Evolutionary conservation across 768 basidiomycete species (phyloP).

Genomic region (Gyrodon lividus): DNA sequence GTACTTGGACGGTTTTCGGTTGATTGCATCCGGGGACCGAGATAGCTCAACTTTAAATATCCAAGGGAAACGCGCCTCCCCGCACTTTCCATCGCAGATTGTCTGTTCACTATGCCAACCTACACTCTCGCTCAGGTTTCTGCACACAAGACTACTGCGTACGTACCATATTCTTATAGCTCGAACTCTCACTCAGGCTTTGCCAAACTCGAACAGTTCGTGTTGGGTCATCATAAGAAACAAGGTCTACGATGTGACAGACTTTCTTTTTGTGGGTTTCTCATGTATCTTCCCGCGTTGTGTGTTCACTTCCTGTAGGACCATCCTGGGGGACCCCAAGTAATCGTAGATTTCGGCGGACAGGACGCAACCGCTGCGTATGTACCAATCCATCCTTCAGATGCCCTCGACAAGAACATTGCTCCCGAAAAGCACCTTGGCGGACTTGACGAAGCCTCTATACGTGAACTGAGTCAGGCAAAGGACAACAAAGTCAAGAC

Average conservation of each 20-base stretch:
- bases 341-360: slow-evolving; percentile 84
- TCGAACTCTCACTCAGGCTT: slow-evolving; percentile 8
- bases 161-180: slow-evolving; percentile 12
- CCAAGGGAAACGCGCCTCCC: background rate
- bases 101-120: slow-evolving; percentile 31
- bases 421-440: slow-evolving; percentile 74
- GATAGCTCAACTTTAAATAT: slow-evolving; percentile 2
- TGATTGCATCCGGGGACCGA: slow-evolving; percentile 3
- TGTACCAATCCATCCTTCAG: slow-evolving; percentile 83
- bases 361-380: slow-evolving; percentile 78
- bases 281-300: no score
- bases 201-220: slow-evolving; percentile 42
- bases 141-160: slow-evolving; percentile 56
- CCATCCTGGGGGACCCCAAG: slow-evolving; percentile 79
- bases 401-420: slow-evolving; percentile 72
- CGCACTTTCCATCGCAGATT: slow-evolving; percentile 1
- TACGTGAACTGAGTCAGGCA: slow-evolving; percentile 35
- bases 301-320: slow-evolving; percentile 40
- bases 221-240: slow-evolving; percentile 85
- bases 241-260: slow-evolving; percentile 84
- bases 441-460: slow-evolving; percentile 48
- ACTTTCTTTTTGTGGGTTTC: slow-evolving; percentile 59
- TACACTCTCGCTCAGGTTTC: slow-evolving; percentile 57
- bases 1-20: background rate
- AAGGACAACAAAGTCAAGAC: slow-evolving; percentile 50